Conservation (phyloP, 2,329 filamentous ascomycete species). For the Pestalotiopsis sp. region DNA sequence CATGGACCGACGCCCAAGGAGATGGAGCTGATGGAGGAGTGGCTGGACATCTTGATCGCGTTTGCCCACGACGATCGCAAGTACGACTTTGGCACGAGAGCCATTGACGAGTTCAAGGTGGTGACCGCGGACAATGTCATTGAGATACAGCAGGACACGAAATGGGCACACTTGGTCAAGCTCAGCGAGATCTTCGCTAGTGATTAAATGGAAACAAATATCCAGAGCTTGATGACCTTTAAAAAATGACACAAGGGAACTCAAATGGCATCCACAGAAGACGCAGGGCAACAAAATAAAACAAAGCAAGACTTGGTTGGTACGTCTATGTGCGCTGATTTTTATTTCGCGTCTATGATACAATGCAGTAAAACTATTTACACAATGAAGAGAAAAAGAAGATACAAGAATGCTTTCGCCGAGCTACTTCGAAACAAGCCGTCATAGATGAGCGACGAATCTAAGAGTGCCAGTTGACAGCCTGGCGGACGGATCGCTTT, state of each 20-base stretch:
- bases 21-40: slow-evolving; percentile 37
- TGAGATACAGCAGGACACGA: slow-evolving; percentile 34
- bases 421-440: background rate
- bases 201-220: background rate
- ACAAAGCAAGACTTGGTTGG: too few species aligned
- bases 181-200: slow-evolving; percentile 30
- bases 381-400: background rate
- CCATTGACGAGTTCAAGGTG: slow-evolving; percentile 37
- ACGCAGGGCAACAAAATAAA: background rate
- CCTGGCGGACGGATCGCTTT: background rate
- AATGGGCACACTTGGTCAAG: slow-evolving; percentile 35
- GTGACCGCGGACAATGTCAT: slow-evolving; percentile 34
- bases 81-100: slow-evolving; percentile 35
- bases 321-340: background rate
- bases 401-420: background rate
- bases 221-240: too few species aligned
- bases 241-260: too few species aligned
- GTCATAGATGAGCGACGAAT: background rate
- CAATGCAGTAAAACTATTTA: slow-evolving; percentile 4
- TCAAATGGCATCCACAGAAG: too few species aligned
- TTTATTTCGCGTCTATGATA: slow-evolving; percentile 3
- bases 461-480: slow-evolving; percentile 3
- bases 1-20: slow-evolving; percentile 39
- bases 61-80: slow-evolving; percentile 36
- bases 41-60: slow-evolving; percentile 38